A percentile compares a stretch with the other conserved stretches of the same genome.
These are phyloP conservation scores for Avicennia marina DNA, from an alignment of 257 asterid genomes.

Conservation along the genomic window DNA sequence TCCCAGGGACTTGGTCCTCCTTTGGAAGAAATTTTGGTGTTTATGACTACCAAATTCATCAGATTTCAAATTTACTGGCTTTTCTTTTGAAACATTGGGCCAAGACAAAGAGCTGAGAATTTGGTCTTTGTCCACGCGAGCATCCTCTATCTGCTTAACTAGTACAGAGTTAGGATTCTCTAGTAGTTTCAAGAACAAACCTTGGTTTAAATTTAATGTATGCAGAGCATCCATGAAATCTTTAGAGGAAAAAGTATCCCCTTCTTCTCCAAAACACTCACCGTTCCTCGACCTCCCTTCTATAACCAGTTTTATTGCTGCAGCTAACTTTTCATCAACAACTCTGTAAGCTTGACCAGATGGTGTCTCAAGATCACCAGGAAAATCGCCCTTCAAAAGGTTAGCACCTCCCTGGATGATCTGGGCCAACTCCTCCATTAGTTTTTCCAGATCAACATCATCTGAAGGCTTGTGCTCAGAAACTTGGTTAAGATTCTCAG, in stretches of 20 bases:
- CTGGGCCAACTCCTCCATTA: conserved; percentile 45
- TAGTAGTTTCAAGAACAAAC: conserved; percentile 51
- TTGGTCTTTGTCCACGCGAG: conserved; percentile 28
- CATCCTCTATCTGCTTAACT: conserved; percentile 49
- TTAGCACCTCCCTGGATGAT: conserved; percentile 27
- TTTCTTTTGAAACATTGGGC: conserved; percentile 34
- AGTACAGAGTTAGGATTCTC: conserved; percentile 55
- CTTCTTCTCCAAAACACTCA: conserved; percentile 46
- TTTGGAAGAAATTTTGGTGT: conserved; percentile 49
- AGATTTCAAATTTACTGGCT: conserved; percentile 26
- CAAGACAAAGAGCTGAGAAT: conserved; percentile 25
- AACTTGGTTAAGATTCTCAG: conserved; percentile 25
- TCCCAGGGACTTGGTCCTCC: conserved; percentile 79
- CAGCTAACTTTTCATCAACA: conserved; percentile 56
- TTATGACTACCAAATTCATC: conserved; percentile 48
- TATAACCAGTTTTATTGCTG: conserved; percentile 55
- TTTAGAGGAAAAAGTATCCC: conserved; percentile 35
- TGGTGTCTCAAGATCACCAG: conserved; percentile 25
- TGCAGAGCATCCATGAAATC: conserved; percentile 71
- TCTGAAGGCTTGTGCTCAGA: conserved; percentile 26
- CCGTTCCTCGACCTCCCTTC: conserved; percentile 41
- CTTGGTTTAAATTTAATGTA: conserved; percentile 45
- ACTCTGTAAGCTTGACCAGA: conserved; percentile 29
- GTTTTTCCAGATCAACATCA: conserved; percentile 46
- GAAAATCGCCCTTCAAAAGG: conserved; percentile 23